Conservation (phyloP, 345 rosid species). For the Eucalyptus sideroxylon region DNA sequence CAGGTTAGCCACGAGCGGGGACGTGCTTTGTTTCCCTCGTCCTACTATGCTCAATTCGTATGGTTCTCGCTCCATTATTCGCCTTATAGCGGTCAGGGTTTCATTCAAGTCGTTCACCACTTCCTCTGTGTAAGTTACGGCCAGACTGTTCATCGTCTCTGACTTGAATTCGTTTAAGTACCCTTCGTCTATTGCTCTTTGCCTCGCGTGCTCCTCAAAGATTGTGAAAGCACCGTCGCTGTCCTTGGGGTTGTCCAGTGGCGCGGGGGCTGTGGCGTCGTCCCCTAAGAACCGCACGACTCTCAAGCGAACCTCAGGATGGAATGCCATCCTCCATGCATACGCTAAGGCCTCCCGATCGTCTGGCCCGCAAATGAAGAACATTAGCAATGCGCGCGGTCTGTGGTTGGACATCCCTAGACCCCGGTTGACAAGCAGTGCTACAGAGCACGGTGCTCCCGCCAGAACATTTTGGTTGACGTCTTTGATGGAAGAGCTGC, state of each 20-base stretch:
- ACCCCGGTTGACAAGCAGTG: conserved; percentile 59
- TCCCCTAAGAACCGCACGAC: conserved; percentile 34
- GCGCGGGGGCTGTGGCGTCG: not conserved
- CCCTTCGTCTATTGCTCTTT: conserved; percentile 6
- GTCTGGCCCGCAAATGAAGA: conserved; percentile 48
- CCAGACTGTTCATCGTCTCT: not conserved
- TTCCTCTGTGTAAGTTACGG: conserved; percentile 6
- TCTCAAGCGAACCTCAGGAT: conserved; percentile 11
- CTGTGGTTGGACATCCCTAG: conserved; percentile 1
- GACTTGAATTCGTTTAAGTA: conserved; percentile 14
- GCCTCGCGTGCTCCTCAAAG: not conserved
- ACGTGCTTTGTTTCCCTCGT: conserved; percentile 3
- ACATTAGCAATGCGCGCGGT: conserved; percentile 6
- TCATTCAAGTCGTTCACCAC: conserved; percentile 16
- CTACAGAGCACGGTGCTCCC: conserved; percentile 52
- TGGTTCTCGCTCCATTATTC: not conserved
- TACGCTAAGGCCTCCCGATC: conserved; percentile 66
- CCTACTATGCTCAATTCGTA: conserved; percentile 23
- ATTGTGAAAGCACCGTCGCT: not conserved
- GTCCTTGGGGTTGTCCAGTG: not conserved
- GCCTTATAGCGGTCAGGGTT: not conserved
- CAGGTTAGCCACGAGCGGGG: conserved; percentile 21
- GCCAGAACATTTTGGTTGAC: conserved; percentile 41
- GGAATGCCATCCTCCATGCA: conserved; percentile 43
- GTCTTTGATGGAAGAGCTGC: conserved; percentile 18